Evolutionary conservation across 2,329 filamentous ascomycete species (phyloP).

Genomic region (Fulvia fulva): DNA sequence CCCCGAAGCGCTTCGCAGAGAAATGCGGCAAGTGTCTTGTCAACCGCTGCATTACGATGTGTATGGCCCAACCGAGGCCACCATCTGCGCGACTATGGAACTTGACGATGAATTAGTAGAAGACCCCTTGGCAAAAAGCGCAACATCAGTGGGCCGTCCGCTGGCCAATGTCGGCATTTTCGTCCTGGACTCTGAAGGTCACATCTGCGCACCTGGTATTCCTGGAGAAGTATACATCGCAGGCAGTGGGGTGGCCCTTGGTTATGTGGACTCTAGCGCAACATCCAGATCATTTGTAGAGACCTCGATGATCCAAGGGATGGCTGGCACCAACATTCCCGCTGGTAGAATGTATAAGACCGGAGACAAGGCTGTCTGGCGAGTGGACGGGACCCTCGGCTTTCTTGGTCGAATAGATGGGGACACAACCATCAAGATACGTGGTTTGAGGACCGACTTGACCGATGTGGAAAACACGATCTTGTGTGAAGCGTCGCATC

Average conservation of each 20-base stretch:
- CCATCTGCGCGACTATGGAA: conserved; percentile 11
- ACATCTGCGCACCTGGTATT: conserved; percentile 39
- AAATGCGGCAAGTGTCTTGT: conserved; percentile 1
- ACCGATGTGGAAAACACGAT: conserved; percentile 42
- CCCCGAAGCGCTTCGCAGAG: conserved; percentile 9
- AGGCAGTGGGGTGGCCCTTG: conserved; percentile 36
- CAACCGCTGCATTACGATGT: conserved; percentile 6
- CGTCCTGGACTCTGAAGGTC: conserved; percentile 39
- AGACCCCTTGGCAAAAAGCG: conserved; percentile 9
- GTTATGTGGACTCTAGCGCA: conserved; percentile 33
- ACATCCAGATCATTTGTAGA: conserved; percentile 15
- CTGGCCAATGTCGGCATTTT: conserved; percentile 39
- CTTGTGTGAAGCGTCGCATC: conserved; percentile 22
- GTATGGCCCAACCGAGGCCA: conserved; percentile 19
- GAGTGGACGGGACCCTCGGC: conserved; percentile 34
- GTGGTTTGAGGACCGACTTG: conserved; percentile 46
- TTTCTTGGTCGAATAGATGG: conserved; percentile 39
- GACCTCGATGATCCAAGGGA: background rate
- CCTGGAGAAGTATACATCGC: conserved; percentile 44
- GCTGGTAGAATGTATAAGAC: conserved; percentile 35
- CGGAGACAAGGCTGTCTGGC: conserved; percentile 39
- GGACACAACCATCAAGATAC: conserved; percentile 47
- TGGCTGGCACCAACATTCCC: background rate
- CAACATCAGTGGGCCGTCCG: conserved; percentile 15
- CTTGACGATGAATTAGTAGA: background rate